Evolutionary conservation across 192 early-diverging fungal genomes (phyloP), one percentile per base, ranked within the genome.

Genomic region (Phlyctochytrium bullatum): DNA sequence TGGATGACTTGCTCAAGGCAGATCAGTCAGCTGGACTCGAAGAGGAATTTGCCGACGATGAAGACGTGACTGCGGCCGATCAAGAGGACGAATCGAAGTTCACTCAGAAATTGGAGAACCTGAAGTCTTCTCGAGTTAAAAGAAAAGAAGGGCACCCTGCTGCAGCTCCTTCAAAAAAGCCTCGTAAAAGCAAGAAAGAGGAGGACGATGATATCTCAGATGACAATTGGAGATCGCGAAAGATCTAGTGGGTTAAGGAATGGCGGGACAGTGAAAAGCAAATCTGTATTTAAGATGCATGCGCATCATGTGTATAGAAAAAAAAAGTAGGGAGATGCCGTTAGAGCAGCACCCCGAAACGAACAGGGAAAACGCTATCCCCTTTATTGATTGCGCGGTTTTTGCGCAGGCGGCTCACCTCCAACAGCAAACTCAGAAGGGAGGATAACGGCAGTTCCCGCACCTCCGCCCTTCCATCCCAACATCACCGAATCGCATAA

Each of bases 401-500:
- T 72, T 32, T 58, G 50, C 2, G 30, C 58, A 6, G 70, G 70
- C 20, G 70, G 64, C 28, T 27, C 59, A 14, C 12, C 20, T 3
- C 70, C 70, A 29, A 72, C 35, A 2, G 64, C 30, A 33, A 50
- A 72, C 17, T 6, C 35, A n/a, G 57, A 56, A 10, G 34, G 16
- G 1, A 72, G 34, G 14, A 66, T 6, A 24, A 72, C 70, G 16
- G 64, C 56, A 6, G 40, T 16, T 10, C 70, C 70, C 20, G 59
- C 64, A 6, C 20, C 30, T 24, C 69, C 69, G 1, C 70, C 70
- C 30, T 52, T 57, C 70, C 70, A 72, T 20, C 70, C 70, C 20
- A 72, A 31, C 35, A 34, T 61, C 23, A 57, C 31, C 12, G 53
- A 63, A 34, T 72, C 70, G 36, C 58, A 64, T 2, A 72, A 34